A percentile compares a stretch with the other conserved stretches of the same genome.
These are phyloP conservation scores for Erysimum cheiri DNA, from an alignment of 441 rosid genomes.

Conservation along the genomic window DNA sequence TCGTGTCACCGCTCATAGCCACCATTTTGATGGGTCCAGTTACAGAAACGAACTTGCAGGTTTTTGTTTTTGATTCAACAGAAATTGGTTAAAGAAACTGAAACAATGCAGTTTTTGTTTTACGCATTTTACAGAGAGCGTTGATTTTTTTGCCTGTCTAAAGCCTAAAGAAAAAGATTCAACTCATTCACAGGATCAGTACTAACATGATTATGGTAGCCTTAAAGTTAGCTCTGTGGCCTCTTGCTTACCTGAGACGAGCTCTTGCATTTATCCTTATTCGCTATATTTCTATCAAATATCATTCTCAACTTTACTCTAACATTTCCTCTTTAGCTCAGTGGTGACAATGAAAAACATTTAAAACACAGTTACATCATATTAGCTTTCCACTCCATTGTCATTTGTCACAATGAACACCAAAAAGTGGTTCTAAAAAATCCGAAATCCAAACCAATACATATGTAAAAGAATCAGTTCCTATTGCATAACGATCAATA, in stretches of 20 bases:
- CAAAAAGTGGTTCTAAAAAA: not conserved
- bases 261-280: too few species aligned
- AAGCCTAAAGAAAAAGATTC: too few species aligned
- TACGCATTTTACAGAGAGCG: too few species aligned
- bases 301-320: not conserved
- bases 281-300: too few species aligned
- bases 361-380: slow-evolving; percentile 5
- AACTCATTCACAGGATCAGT: too few species aligned
- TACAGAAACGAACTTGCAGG: not conserved
- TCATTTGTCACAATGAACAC: slow-evolving; percentile 15
- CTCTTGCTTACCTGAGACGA: too few species aligned
- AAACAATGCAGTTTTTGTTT: not conserved
- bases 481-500: slow-evolving; percentile 38
- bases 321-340: slow-evolving; percentile 9
- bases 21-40: not conserved
- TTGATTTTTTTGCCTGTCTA: too few species aligned
- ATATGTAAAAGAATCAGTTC: slow-evolving; percentile 22
- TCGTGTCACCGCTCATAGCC: not conserved
- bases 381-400: not conserved
- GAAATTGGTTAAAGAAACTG: not conserved
- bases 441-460: not conserved
- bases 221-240: too few species aligned
- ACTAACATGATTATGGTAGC: too few species aligned
- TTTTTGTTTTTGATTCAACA: not conserved
- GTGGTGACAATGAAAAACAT: not conserved